Conservation (phyloP, 148 eudicot species). For the Fagopyrum homotropicum region DNA sequence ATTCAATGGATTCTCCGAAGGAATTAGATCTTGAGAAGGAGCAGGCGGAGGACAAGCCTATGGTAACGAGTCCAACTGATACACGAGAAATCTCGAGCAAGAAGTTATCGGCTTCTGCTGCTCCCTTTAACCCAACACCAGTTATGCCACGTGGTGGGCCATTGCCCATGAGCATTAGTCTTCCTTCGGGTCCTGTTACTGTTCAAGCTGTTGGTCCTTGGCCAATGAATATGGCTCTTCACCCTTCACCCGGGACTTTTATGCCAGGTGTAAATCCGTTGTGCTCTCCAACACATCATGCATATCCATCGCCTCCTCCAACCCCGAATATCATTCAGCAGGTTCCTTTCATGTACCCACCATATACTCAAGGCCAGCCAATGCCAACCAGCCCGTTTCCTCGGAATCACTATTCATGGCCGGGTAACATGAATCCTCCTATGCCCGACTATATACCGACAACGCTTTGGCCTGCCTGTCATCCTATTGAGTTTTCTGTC, state of each 20-base stretch:
- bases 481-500: slow-evolving; percentile 58
- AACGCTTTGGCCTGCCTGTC: slow-evolving; percentile 66
- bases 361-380: slow-evolving; percentile 68
- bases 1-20: slow-evolving; percentile 28
- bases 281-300: slow-evolving; percentile 73
- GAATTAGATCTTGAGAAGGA: slow-evolving; percentile 38
- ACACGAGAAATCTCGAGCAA: slow-evolving; percentile 49
- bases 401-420: slow-evolving; percentile 78
- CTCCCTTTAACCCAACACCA: slow-evolving; percentile 78
- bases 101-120: slow-evolving; percentile 93
- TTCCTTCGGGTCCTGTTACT: slow-evolving; percentile 52
- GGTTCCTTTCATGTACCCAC: slow-evolving; percentile 80
- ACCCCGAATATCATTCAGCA: slow-evolving; percentile 82
- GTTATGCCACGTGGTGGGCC: slow-evolving; percentile 41
- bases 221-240: slow-evolving; percentile 80
- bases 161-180: slow-evolving; percentile 48
- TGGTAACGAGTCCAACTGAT: slow-evolving; percentile 38
- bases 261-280: slow-evolving; percentile 45
- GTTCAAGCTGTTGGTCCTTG: slow-evolving; percentile 64
- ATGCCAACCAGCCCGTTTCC: slow-evolving; percentile 58
- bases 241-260: slow-evolving; percentile 51
- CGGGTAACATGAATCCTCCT: slow-evolving; percentile 46
- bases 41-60: slow-evolving; percentile 36
- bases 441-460: slow-evolving; percentile 47
- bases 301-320: slow-evolving; percentile 80